These are phyloP conservation scores for Quercus lobata DNA, from an alignment of 331 rosid species.

Conservation along the genomic window DNA sequence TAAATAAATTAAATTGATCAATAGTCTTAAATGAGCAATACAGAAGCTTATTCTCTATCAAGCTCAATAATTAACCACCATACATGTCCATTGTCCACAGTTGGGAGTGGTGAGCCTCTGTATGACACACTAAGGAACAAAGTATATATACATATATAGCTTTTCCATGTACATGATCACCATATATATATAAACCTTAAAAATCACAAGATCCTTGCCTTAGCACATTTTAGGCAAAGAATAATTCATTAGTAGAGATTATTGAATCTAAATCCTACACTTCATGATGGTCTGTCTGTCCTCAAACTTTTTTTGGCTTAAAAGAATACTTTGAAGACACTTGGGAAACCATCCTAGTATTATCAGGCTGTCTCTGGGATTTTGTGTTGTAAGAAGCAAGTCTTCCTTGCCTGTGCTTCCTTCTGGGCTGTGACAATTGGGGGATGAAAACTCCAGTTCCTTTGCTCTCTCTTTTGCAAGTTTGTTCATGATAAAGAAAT, in stretches of 20 bases:
- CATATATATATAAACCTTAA: constrained; percentile 31
- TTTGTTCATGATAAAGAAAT: constrained; percentile 32
- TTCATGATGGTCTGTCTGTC: constrained; percentile 19
- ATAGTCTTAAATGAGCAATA: constrained; percentile 30
- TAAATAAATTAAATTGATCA: constrained; percentile 11
- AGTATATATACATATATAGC: constrained; percentile 16
- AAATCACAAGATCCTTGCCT: constrained; percentile 38
- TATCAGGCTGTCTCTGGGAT: constrained; percentile 46
- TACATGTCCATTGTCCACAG: constrained; percentile 17
- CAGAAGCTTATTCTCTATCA: constrained; percentile 35
- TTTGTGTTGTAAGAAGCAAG: constrained; percentile 44
- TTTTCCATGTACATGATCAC: constrained; percentile 49
- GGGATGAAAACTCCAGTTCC: constrained; percentile 98
- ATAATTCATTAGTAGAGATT: constrained; percentile 27
- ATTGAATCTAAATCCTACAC: constrained; percentile 15
- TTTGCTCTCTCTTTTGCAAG: constrained; percentile 69
- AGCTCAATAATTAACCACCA: constrained; percentile 28
- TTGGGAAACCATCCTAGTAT: constrained; percentile 49
- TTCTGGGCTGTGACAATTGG: constrained; percentile 64
- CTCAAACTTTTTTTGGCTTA: constrained; percentile 45
- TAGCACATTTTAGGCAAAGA: constrained; percentile 21
- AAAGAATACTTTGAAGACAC: constrained; percentile 40
- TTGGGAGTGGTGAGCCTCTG: constrained; percentile 40
- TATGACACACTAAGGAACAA: constrained; percentile 20
- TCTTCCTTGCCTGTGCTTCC: constrained; percentile 66